phyloP scores from a whole-genome alignment of 225 moss, liverwort and hornwort genomes.

The Sphagnum contortum region DNA sequence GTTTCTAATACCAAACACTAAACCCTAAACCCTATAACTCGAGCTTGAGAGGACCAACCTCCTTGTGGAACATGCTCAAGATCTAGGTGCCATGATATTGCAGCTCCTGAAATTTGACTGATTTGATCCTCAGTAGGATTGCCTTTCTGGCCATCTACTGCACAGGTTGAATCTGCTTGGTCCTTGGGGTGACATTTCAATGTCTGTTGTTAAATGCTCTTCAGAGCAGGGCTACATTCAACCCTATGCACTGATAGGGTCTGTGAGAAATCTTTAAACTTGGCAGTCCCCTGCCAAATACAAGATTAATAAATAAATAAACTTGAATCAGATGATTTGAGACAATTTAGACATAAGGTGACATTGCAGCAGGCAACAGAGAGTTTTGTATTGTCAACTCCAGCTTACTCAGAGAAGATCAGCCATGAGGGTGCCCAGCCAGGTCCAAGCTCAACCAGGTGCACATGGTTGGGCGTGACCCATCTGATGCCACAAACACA shows the following conservation, averaged over 20 bases:
- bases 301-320: too few relatives aligned
- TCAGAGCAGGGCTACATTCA: slow-evolving; percentile 86
- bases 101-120: slow-evolving; percentile 55
- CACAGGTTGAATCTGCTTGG: slow-evolving; percentile 7
- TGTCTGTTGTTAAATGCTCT: slow-evolving; percentile 50
- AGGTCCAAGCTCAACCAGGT: slow-evolving; percentile 77
- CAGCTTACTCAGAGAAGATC: slow-evolving; percentile 70
- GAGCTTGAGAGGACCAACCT: slow-evolving; percentile 17
- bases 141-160: slow-evolving; percentile 8
- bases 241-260: slow-evolving; percentile 68
- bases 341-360: too few relatives aligned
- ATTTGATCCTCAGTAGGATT: slow-evolving; percentile 15
- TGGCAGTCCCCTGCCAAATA: slow-evolving; percentile 57
- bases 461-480: slow-evolving; percentile 59
- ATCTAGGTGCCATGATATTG: slow-evolving; percentile 60
- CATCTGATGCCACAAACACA: slow-evolving; percentile 94
- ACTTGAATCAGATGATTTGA: too few relatives aligned
- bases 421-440: slow-evolving; percentile 93
- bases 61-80: slow-evolving; percentile 76
- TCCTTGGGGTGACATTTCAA: slow-evolving; percentile 37
- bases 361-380: too few relatives aligned
- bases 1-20: too few relatives aligned
- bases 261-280: slow-evolving; percentile 61
- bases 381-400: too few relatives aligned
- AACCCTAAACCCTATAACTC: too few relatives aligned